phyloP scores from a whole-genome alignment of 148 eudicot genomes.

The Rhododendron ovatum region DNA sequence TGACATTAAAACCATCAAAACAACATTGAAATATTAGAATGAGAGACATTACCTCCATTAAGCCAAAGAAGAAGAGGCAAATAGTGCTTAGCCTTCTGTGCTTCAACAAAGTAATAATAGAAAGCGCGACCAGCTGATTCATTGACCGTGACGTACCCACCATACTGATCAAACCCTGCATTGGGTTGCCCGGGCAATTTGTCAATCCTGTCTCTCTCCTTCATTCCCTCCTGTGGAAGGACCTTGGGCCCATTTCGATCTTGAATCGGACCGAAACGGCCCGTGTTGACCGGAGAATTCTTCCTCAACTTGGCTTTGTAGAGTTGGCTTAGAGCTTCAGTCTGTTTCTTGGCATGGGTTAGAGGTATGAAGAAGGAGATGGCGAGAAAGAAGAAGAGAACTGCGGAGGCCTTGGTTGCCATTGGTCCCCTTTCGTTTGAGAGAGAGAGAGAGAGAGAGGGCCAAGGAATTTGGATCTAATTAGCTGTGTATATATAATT shows the following conservation, averaged over 20 bases:
- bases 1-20: background rate
- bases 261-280: constrained; percentile 13
- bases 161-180: constrained; percentile 52
- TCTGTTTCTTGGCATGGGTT: constrained; percentile 16
- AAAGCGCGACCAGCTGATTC: constrained; percentile 41
- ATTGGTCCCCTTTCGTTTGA: background rate
- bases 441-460: constrained; percentile 4
- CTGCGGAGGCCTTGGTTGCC: background rate
- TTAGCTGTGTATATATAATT: background rate
- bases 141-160: constrained; percentile 59
- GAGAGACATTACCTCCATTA: constrained; percentile 58
- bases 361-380: constrained; percentile 7
- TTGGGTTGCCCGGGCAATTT: constrained; percentile 56
- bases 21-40: background rate
- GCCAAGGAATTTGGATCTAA: background rate
- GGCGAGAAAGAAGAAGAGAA: background rate
- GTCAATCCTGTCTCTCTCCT: constrained; percentile 40
- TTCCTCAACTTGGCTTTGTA: constrained; percentile 22
- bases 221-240: constrained; percentile 26
- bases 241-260: background rate
- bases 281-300: constrained; percentile 3
- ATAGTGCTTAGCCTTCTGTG: constrained; percentile 11
- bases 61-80: constrained; percentile 81
- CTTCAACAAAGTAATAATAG: constrained; percentile 60
- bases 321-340: constrained; percentile 19